These are phyloP conservation scores for Botrytis fabae DNA, from an alignment of 2,329 filamentous ascomycete species.

Conservation along the genomic window DNA sequence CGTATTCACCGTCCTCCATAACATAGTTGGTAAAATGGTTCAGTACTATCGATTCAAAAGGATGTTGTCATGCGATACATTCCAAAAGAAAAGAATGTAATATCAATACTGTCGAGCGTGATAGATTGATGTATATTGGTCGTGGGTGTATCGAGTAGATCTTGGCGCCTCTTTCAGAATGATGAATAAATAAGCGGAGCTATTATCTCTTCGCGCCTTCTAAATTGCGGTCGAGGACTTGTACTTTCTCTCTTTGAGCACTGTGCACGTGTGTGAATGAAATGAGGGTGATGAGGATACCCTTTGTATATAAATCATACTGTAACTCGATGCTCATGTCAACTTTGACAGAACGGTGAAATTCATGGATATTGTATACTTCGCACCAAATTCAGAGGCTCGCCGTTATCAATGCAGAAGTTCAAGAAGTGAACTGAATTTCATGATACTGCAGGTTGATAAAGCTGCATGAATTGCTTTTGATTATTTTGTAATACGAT, in stretches of 20 bases:
- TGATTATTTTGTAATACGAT: conserved; percentile 8
- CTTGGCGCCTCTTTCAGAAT: too few species aligned
- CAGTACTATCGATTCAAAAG: neutral
- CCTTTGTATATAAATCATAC: too few species aligned
- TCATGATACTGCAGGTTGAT: neutral
- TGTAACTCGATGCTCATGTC: neutral
- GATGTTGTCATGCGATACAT: neutral
- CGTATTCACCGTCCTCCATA: neutral
- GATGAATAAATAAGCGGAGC: neutral
- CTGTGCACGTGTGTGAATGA: neutral
- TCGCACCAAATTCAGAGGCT: too few species aligned
- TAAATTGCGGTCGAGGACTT: neutral
- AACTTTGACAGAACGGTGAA: neutral
- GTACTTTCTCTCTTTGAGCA: neutral
- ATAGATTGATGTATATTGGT: neutral
- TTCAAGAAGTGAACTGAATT: neutral
- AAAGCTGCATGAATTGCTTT: neutral
- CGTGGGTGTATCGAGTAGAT: neutral
- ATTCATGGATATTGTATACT: neutral
- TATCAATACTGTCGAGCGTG: neutral
- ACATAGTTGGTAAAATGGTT: neutral
- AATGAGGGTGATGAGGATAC: neutral
- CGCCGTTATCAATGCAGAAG: neutral
- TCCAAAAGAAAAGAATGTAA: neutral
- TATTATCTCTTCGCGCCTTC: neutral